Base-by-base conservation (phyloP, 352 stramenopile genomes). In the Globisporangium alternatum region DNA sequence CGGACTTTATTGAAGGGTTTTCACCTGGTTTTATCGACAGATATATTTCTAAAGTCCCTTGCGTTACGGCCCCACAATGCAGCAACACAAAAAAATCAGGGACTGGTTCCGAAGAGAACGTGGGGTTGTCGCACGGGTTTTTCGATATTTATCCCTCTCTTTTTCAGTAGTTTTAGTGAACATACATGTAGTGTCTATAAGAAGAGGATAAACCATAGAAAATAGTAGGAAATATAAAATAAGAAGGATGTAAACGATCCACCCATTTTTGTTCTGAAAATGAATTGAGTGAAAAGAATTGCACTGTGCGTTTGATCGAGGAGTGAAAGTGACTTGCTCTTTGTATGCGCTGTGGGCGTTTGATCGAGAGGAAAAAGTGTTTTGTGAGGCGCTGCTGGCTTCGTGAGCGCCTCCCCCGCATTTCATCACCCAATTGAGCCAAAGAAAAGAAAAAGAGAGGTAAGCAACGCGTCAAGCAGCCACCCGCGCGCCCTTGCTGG, bases 361-460 rank as follows among this genome's bases (percentile, higher is more conserved):
- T 56, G 30, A 55, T 55, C 12, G 25, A 55, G 31, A 37, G 31
- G 31, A 37, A 37, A 37, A 37, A 9, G 8, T 9, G 5, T 37
- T 37, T 37, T 37, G 31, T 37, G 31, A 37, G 31, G 31, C 8
- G 33, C 33, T 8, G 33, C 33, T 39, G 33, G 33, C 33, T 39
- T 39, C 33, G 33, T 39, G 33, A 8, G 33, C 35, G 35, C 28
- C 10, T 15, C 49, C 49, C 51, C 51, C 30, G 35, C 51, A 56
- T 56, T 55, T 55, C 48, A 55, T 35, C 48, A 54, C 48, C 49
- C 49, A 56, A 56, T 39, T 39, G 51, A 43, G 51, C 35, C 49
- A 25, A 56, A 65, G 43, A 56, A 65, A 53, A 65, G 48, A 33
- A 65, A 56, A 56, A 56, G 51, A 56, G 35, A 56, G 51, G 51